Percentiles rank a stretch among this genome's conserved stretches.
Conservation (phyloP, 148 eudicot genomes). For the Heliamphora exappendiculata region DNA sequence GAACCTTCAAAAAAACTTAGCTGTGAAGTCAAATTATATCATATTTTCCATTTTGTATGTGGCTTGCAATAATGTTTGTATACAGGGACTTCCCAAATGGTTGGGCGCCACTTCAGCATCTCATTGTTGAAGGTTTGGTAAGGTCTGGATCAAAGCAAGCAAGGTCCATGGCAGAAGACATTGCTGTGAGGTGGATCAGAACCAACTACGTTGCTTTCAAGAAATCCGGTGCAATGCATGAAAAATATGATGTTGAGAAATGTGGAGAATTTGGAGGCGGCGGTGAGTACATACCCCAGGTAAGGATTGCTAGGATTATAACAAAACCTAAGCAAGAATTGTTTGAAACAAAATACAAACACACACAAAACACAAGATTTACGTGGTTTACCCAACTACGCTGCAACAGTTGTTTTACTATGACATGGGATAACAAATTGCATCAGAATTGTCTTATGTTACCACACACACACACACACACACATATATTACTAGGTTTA, state of each 20-base stretch:
- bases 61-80: not conserved
- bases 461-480: no score
- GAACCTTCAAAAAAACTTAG: not conserved
- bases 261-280: constrained; percentile 87
- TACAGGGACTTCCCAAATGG: constrained; percentile 95
- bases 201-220: constrained; percentile 78
- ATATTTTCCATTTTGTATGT: not conserved
- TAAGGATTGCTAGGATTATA: constrained; percentile 18
- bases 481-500: no score
- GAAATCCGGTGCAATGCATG: constrained; percentile 74
- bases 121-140: constrained; percentile 76
- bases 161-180: constrained; percentile 53
- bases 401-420: no score
- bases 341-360: no score
- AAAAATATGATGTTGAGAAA: constrained; percentile 65
- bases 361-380: no score
- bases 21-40: not conserved
- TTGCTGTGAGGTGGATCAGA: constrained; percentile 67
- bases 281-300: constrained; percentile 91
- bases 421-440: no score
- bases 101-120: constrained; percentile 91
- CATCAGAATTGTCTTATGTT: no score
- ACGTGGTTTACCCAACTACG: no score
- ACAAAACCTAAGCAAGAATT: not conserved
- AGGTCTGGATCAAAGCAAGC: constrained; percentile 61